Base-by-base conservation (phyloP, 805 yeast genomes). In the Millerozyma miso region DNA sequence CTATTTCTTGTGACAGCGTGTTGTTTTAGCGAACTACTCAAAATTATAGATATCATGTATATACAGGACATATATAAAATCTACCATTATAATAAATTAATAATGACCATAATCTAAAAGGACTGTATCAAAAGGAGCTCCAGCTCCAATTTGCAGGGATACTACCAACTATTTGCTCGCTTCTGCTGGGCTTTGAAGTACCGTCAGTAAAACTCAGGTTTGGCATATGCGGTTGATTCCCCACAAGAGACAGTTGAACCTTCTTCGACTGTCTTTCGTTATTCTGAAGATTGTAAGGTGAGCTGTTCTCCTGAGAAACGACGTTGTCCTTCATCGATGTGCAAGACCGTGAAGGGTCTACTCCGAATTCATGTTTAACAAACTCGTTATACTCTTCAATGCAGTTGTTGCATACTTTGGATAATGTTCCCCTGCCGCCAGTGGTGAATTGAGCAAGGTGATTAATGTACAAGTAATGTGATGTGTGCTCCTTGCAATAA, bases 91-190 rank as follows among this genome's bases (percentile, higher is more conserved):
- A 23, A 23, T 23, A 10, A 23, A 23, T 23, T 7, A 7, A 32
- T 32, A 32, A 13, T 15, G 7, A 32, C 14, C 14, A 6, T 15
- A 15, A 7, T 32, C 7, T 15, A n/a, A 19, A 35, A n/a, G 17
- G 6, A 13, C 16, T 35, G 20, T 35, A 35, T 41, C 65, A 83
- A 52, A 83, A 83, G 15, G 88, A 81, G 47, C 85, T 79, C 90
- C 90, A 83, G 53, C 79, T 80, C 89, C 89, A 83, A 57, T 83
- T 85, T 14, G 83, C 87, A 12, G 88, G 88, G 7, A 83, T 73
- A 33, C 70, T 63, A n/a, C 74, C 75, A 17, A 60, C 74, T 35
- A 60, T 38, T 41, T 60, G 69, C 15, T 65, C 80, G 34, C 67
- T 38, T 38, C 47, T 38, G 26, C 37, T 45, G 18, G 20, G 8